Evolutionary conservation across 495 filamentous ascomycete genomes (phyloP).

Genomic region (Penicillium malachiteum): DNA sequence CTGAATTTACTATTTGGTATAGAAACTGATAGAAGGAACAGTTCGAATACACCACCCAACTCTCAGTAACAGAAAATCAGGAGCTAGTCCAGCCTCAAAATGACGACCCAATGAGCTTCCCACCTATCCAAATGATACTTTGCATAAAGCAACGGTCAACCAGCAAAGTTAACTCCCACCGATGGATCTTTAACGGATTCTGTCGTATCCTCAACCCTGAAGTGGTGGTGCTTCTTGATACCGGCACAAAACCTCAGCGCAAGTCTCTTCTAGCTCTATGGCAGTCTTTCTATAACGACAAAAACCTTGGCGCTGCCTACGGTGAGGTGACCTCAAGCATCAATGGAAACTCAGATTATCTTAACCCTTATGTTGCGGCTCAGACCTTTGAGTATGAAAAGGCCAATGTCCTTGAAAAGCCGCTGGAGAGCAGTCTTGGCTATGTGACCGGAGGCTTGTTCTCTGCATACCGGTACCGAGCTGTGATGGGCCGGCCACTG

Average conservation of each 20-base stretch:
- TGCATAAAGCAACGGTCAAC: slow-evolving; percentile 96
- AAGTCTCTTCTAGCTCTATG: slow-evolving; percentile 88
- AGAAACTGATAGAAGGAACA: slow-evolving; percentile 16
- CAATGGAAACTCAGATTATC: slow-evolving; percentile 71
- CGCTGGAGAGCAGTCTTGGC: slow-evolving; percentile 89
- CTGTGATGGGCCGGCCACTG: slow-evolving; percentile 91
- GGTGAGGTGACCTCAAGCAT: slow-evolving; percentile 93
- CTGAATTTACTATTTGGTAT: not conserved
- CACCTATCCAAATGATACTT: slow-evolving; percentile 96
- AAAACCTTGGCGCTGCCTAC: slow-evolving; percentile 92
- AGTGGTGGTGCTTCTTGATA: slow-evolving; percentile 90
- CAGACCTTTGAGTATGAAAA: slow-evolving; percentile 99
- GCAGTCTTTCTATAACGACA: slow-evolving; percentile 98
- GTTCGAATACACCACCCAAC: slow-evolving; percentile 97
- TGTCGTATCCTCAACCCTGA: slow-evolving; percentile 93
- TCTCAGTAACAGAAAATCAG: slow-evolving; percentile 91
- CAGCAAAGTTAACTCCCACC: slow-evolving; percentile 98
- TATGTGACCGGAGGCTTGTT: slow-evolving; percentile 97
- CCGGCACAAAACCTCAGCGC: slow-evolving; percentile 88
- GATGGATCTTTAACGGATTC: slow-evolving; percentile 96
- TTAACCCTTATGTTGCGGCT: slow-evolving; percentile 89
- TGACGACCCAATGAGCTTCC: slow-evolving; percentile 74
- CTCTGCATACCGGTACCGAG: slow-evolving; percentile 93
- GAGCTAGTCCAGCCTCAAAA: slow-evolving; percentile 88
- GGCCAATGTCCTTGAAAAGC: slow-evolving; percentile 95